Evolutionary conservation across 1,284 basidiomycete species (phyloP), one percentile per base, ranked within the genome.

Genomic region (Sphagnurus paluster): DNA sequence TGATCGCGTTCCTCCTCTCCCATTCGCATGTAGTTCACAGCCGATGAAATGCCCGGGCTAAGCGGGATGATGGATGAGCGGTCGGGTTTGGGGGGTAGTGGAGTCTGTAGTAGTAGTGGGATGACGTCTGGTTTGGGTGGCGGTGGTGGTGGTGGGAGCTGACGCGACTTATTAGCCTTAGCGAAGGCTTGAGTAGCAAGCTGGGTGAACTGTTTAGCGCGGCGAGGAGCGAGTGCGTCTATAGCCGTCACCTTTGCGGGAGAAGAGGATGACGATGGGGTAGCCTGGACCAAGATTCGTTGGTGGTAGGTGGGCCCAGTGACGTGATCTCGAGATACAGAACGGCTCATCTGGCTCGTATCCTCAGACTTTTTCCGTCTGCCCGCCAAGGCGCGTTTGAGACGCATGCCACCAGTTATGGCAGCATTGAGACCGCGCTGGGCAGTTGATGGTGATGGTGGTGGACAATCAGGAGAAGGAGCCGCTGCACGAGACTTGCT

Each of bases 351-450:
- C 47, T 40, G 60, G 44, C 35, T 53, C 19, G 58, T 58, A 56
- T 78, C 74, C 56, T 83, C 79, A 7, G 80, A 77, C 61, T 81
- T 83, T 70, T 84, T 87, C 56, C 80, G 72, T 38, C 84, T 75
- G 7, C 67, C 72, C 33, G 65, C 78, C 57, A 86, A 82, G 14
- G 78, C 83, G 46, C 83, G 82, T 56, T 79, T 82, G 49, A 88
- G 66, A 58, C 76, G 79, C 55, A 67, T 68, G 23, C 80, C 77
- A 23, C 75, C 66, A 33, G 68, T 60, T 37, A 70, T 63, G 25
- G 69, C 60, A 35, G 64, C 59, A 14, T 50, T 48, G 43, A 55
- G 46, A 25, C 55, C 44, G 16, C 48, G 44, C 10, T 48, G 35
- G n/a, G 52, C 28, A 6, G 44, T 43, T 2, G 49, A 45, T 0